Base-by-base conservation (phyloP, 2,329 filamentous ascomycete genomes). In the Aspergillus ochraceoroseus region DNA sequence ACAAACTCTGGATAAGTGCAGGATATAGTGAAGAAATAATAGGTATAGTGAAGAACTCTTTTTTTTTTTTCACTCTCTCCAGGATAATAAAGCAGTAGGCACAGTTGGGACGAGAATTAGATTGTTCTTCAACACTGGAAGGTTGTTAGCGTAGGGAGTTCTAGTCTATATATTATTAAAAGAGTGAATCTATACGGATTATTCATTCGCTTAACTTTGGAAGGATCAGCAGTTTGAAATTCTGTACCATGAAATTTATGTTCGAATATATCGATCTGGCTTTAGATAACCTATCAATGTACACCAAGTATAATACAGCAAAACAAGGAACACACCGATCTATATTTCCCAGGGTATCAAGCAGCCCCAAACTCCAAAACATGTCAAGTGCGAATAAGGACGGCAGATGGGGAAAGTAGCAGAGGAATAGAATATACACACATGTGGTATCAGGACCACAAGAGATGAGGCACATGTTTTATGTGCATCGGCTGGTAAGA, bases 271-370 rank as follows among this genome's bases (percentile, higher is more conserved):
- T 46, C 39, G 45, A 47, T 44, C 37, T 39, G 28, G 31, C 31
- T 50, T 43, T 44, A 48, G 35, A 30, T 27, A 36, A 38, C 31
- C 15, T 31, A 43, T 33, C 38, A 34, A 25, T 44, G 43, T 43
- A 42, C 27, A 34, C 19, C 30, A 31, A 44, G 47, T 35, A 39
- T 27, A 40, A 39, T 38, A 20, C 40, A 30, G 37, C 38, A 38
- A 41, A 20, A 23, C 13, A 29, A 41, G 39, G 18, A 32, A 43
- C 29, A 47, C 41, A 34, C 32, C 43, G 20, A 32, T 48, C 43
- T 48, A 49, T 50, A 35, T 42, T 32, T 47, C 46, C 51, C 45
- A 46, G 51, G 52, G 53, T 55, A 55, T 54, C 52, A 49, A 54
- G 37, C 43, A 50, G 36, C 49, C 47, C 49, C 44, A 46, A 55